phyloP scores from a whole-genome alignment of 1,284 basidiomycete genomes.

The Trichosporon coremiiforme region DNA sequence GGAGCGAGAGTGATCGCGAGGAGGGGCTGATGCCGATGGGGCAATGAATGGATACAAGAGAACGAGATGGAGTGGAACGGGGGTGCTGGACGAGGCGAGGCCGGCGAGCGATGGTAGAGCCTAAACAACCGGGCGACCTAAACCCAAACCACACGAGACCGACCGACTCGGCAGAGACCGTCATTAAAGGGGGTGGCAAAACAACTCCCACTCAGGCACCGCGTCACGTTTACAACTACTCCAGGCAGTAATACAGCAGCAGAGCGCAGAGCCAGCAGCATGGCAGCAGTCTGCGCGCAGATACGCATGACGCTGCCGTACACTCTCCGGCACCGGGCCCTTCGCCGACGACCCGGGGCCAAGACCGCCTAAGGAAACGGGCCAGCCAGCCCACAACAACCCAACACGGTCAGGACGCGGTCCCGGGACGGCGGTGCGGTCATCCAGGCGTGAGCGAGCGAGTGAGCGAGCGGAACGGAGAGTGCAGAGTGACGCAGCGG shows the following conservation, averaged over 20 bases:
- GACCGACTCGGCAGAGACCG: constrained; percentile 12
- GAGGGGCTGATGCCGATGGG: not conserved
- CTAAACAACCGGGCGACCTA: constrained; percentile 8
- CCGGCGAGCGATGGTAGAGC: not conserved
- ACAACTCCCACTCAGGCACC: constrained; percentile 11
- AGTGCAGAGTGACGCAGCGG: not conserved
- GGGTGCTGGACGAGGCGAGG: not conserved
- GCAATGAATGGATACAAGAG: constrained; percentile 3
- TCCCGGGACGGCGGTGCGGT: not conserved
- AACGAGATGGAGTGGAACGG: not conserved
- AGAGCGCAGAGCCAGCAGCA: not conserved
- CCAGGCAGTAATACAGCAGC: not conserved
- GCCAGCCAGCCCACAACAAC: too few relatives aligned
- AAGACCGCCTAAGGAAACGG: not conserved
- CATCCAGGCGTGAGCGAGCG: not conserved
- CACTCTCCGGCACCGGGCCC: not conserved
- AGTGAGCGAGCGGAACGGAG: not conserved
- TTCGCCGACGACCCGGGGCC: not conserved
- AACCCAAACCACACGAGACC: constrained; percentile 16
- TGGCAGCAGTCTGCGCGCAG: not conserved
- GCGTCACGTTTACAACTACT: constrained; percentile 10
- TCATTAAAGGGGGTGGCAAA: constrained; percentile 20
- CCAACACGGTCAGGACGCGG: not conserved
- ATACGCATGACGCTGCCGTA: not conserved
- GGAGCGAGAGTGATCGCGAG: constrained; percentile 4